Evolutionary conservation across 306 rosid genomes (phyloP), one percentile per base, ranked within the genome.

Genomic region (Pterocarpus macrocarpus): DNA sequence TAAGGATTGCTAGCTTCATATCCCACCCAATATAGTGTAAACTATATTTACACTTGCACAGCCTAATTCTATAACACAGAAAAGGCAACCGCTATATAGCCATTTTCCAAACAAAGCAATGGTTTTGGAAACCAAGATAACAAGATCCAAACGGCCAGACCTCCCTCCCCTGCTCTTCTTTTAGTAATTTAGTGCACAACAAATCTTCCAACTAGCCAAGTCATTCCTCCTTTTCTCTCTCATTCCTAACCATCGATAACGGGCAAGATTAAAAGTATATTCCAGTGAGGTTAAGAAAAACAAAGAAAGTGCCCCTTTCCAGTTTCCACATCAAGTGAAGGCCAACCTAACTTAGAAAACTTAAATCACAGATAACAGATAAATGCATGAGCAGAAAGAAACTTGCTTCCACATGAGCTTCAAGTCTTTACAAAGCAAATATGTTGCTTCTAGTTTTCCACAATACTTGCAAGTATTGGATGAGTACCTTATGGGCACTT

Each of bases 391-490:
- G 56, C 7, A 68, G 63, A 73, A 28, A 58, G 68, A 63, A 80
- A 81, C 56, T 61, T 13, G 52, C 30, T 61, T 68, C 38, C 63
- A 1, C 30, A 34, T 34, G 44, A 53, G 71, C 80, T 69, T 45
- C 9, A 64, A 33, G 52, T 82, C 72, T 59, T 53, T 33, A 75
- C 77, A 71, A 65, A 75, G 65, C 28, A 71, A 70, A 66, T 13
- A 65, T 28, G 62, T 66, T 64, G 69, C 73, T 65, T 77, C 55
- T 41, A 81, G 78, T 77, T 73, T 82, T 69, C 69, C 80, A 50
- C 45, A 81, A 15, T 45, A 56, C 62, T 45, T 76, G 11, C 57
- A 38, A 50, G 56, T 33, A 44, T 66, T 78, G 33, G 71, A 13
- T 43, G 58, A 49, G 83, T 28, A 73, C 16, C 61, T 76, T 5